Percentiles rank a stretch among this genome's conserved stretches.
phyloP scores from a whole-genome alignment of 2,329 filamentous ascomycete genomes.

The Fusarium concolor region DNA sequence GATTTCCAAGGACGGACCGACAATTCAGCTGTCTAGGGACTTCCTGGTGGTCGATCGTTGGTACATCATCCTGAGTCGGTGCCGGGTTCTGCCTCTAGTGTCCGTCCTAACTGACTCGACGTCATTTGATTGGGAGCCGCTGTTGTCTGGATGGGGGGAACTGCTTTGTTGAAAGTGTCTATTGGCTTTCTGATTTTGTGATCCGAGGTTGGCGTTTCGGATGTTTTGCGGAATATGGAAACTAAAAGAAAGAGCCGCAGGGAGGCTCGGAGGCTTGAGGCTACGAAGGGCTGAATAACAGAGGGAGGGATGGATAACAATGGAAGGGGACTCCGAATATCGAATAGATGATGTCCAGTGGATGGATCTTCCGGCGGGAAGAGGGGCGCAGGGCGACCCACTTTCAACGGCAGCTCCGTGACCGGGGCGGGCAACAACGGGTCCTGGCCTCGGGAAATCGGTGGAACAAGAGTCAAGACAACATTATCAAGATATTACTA shows the following conservation, averaged over 20 bases:
- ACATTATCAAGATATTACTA: constrained; percentile 1
- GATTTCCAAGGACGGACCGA: constrained; percentile 29
- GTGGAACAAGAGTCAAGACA: constrained; percentile 3
- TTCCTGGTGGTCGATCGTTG: constrained; percentile 21
- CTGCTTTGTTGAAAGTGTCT: neutral
- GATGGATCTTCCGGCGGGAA: constrained; percentile 11
- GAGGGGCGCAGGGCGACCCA: constrained; percentile 28
- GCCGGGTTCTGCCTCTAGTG: constrained; percentile 12
- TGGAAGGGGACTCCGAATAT: constrained; percentile 20
- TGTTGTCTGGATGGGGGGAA: neutral
- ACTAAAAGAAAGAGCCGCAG: constrained; percentile 8
- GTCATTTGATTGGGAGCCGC: constrained; percentile 20
- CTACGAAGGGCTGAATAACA: neutral
- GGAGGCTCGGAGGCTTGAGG: constrained; percentile 8
- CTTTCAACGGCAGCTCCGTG: constrained; percentile 38
- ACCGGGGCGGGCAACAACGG: constrained; percentile 38
- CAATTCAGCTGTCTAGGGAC: constrained; percentile 34
- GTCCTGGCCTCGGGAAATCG: constrained; percentile 10
- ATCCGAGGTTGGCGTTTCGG: constrained; percentile 11
- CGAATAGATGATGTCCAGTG: neutral
- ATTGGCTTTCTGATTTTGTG: constrained; percentile 2
- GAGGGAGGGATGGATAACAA: neutral
- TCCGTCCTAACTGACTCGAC: constrained; percentile 28
- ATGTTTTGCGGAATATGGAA: constrained; percentile 22
- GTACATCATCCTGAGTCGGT: constrained; percentile 32